Evolutionary conservation across 495 filamentous ascomycete genomes (phyloP), one percentile per base, ranked within the genome.

Genomic region (Penicillium simplicissimum): DNA sequence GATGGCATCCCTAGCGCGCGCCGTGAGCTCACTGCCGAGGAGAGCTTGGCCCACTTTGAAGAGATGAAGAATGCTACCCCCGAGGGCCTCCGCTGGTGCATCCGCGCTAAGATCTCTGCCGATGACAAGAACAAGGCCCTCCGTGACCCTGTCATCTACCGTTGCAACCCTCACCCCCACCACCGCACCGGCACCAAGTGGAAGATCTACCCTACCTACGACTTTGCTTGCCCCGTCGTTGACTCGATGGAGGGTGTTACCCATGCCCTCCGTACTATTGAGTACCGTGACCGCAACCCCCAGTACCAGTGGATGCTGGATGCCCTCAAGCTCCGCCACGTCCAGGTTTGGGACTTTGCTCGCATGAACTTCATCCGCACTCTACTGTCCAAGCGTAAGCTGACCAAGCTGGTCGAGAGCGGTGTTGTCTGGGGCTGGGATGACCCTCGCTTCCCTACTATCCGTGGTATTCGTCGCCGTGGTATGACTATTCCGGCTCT

Each of bases 281-380:
- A 98, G 80, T 98, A 98, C 80, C 89, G 93, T 40, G 96, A 98
- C 76, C 91, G 95, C 55, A 97, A 98, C 75, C 89, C 91, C 11
- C 94, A 97, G 78, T 98, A 98, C 79, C 87, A 95, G 71, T 98
- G 95, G 95, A 93, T 98, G 82, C 71, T 96, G 35, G 87, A 96
- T 59, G 85, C 91, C 0, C 83, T 98, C 49, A 87, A 90, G 63
- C 85, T 98, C 21, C 91, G 95, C 53, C 79, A 86, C 61, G 95
- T 98, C 13, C 86, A 97, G 74, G 90, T 98, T 76, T 98, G 95
- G 95, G 93, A 97, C 74, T 98, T 98, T 77, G 86, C 94, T 40
- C 88, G 95, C 67, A 91, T 98, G 84, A 97, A 96, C 83, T 97
- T 98, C 70, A 85, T 97, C 71, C 85, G 88, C 28, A 96, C 93